Evolutionary conservation across 2,329 filamentous ascomycete genomes (phyloP).

Genomic region (Fusarium humuli): DNA sequence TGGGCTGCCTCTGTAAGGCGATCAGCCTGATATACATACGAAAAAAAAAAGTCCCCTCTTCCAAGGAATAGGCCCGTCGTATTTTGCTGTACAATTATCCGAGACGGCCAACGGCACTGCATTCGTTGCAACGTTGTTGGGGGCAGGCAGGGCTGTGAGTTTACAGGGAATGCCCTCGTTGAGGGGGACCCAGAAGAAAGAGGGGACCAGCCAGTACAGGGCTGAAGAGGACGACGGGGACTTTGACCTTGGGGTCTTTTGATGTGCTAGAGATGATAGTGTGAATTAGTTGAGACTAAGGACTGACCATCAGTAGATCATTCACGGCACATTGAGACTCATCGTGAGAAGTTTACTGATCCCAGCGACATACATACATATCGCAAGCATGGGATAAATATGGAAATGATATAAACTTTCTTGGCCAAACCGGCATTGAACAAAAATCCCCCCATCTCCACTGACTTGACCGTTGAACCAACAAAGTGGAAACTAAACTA

Average conservation of each 20-base stretch:
- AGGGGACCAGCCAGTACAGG: conserved; percentile 21
- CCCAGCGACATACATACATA: not conserved
- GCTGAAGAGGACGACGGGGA: conserved; percentile 24
- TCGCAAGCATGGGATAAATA: not conserved
- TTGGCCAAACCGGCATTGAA: not conserved
- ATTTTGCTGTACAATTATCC: conserved; percentile 15
- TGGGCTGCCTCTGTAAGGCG: conserved; percentile 8
- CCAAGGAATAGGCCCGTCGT: conserved; percentile 19
- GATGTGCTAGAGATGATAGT: conserved; percentile 11
- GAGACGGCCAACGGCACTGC: conserved; percentile 30
- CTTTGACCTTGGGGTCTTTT: not conserved
- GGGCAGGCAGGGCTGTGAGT: not conserved
- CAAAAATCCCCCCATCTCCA: conserved; percentile 7
- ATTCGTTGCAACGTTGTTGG: conserved; percentile 13
- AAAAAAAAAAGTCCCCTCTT: not conserved
- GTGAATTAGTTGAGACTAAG: not conserved
- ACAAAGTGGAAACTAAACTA: not conserved
- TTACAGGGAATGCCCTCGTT: not conserved
- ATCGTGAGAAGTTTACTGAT: not conserved
- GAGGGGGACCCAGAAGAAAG: not conserved
- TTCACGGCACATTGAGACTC: not conserved
- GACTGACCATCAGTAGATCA: not conserved
- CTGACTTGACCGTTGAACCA: conserved; percentile 22
- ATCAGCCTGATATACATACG: conserved; percentile 24
- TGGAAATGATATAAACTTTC: not conserved